Conservation (phyloP, 2,329 filamentous ascomycete genomes). For the Ophiostoma perfectum region DNA sequence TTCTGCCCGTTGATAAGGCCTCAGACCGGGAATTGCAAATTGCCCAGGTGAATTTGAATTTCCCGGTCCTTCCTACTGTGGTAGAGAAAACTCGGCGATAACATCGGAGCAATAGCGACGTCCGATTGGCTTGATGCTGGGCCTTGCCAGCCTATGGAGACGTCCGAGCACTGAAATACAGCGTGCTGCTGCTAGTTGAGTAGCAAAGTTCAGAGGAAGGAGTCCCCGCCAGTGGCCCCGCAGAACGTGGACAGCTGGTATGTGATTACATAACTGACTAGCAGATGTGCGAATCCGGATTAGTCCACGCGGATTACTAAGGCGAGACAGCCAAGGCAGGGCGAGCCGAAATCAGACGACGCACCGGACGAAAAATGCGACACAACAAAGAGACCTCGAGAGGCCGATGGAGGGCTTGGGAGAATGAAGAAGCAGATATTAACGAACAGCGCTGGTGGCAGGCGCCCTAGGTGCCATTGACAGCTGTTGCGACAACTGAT, state of each 20-base stretch:
- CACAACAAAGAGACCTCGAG: background rate
- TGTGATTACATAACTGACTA: background rate
- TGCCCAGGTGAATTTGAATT: background rate
- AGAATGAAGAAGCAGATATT: background rate
- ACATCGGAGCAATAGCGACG: conserved; percentile 21
- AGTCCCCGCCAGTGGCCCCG: background rate
- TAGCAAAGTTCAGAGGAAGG: background rate
- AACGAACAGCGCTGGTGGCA: background rate
- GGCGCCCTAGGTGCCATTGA: background rate
- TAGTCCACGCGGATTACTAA: background rate
- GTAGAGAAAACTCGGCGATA: conserved; percentile 23
- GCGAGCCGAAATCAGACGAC: conserved; percentile 2
- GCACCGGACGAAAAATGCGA: background rate
- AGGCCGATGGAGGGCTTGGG: background rate
- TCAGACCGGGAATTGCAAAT: background rate
- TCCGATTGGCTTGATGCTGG: conserved; percentile 22
- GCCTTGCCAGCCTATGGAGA: background rate
- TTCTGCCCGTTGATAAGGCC: background rate
- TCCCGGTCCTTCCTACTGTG: background rate
- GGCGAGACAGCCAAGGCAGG: background rate
- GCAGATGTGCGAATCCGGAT: background rate
- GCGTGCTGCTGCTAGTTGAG: background rate
- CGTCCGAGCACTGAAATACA: background rate
- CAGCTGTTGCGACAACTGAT: background rate
- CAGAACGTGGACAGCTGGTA: background rate